A percentile compares a stretch with the other conserved stretches of the same genome.
phyloP scores from a whole-genome alignment of 345 rosid genomes.

The Kandelia obovata region DNA sequence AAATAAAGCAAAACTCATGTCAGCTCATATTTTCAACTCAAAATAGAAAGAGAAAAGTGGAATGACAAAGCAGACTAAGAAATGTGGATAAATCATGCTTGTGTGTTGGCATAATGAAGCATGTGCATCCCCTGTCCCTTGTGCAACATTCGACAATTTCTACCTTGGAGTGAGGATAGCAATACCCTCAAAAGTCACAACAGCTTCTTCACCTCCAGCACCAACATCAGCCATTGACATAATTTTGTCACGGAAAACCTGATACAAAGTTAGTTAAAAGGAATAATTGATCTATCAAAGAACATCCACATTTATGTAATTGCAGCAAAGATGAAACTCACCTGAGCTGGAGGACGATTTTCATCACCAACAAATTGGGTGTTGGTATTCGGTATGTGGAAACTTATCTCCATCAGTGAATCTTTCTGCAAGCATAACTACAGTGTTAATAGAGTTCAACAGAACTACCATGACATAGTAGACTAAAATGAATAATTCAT shows the following conservation, averaged over 20 bases:
- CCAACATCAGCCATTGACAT: slow-evolving; percentile 81
- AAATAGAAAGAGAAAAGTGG: background rate
- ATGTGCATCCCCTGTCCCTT: background rate
- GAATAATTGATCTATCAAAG: background rate
- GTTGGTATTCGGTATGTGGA: slow-evolving; percentile 82
- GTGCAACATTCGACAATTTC: slow-evolving; percentile 3
- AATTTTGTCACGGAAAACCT: slow-evolving; percentile 81
- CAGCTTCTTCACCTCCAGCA: slow-evolving; percentile 86
- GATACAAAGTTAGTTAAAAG: slow-evolving; percentile 10
- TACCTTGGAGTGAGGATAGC: slow-evolving; percentile 97
- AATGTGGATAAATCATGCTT: background rate
- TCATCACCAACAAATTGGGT: slow-evolving; percentile 94
- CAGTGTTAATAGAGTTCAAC: background rate
- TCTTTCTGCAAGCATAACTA: slow-evolving; percentile 60
- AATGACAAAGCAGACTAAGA: slow-evolving; percentile 3
- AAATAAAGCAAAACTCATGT: slow-evolving; percentile 13
- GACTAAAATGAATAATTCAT: background rate
- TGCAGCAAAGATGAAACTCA: slow-evolving; percentile 26
- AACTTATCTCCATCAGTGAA: slow-evolving; percentile 92
- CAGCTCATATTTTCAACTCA: background rate
- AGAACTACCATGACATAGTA: too few species aligned
- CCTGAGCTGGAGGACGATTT: slow-evolving; percentile 84
- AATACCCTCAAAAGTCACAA: slow-evolving; percentile 84
- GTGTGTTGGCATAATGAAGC: background rate
- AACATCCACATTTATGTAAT: background rate